Evolutionary conservation across 75 land plant species (phyloP), one percentile per base, ranked within the genome.

Genomic region (Sequoiadendron giganteum): DNA sequence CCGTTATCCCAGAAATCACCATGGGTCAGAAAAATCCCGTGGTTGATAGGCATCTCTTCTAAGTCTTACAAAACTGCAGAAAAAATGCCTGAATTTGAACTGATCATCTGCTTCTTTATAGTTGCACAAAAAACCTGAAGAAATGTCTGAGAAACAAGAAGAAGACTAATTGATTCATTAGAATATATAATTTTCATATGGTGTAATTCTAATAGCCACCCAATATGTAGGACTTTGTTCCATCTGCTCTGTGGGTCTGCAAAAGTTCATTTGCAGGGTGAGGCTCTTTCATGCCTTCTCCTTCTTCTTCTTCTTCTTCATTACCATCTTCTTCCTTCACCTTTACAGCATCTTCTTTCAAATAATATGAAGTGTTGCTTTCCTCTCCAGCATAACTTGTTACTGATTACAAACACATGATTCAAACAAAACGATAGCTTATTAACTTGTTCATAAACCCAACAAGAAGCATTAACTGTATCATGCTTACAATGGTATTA

Each of bases 261-360:
- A 85, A 16, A 34, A 85, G 68, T 56, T 56, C 65, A 56, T 85
- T 68, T 39, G 86, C 86, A 38, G 86, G 86, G 15, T 85, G 86
- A 25, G 83, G 83, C 43, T 81, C 83, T 38, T 81, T 39, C 3
- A 25, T 16, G 1, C 21, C 82, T 21, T 21, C 82, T 42, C 6
- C 86, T 52, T 85, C 28, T 4, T 32, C 61, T 47, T 18, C 32
- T n/a, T 56, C 86, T 47, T n/a, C 32, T 13, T 85, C 68, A 32
- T 6, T 13, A 10, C 1, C 38, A 10, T 73, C 77, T 73, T 81
- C 49, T 28, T 45, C 48, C 1, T 40, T 10, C n/a, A 45, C 21
- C 4, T 42, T 10, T 28, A 43, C 13, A 28, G 0, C 2, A 28
- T 10, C 83, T 81, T 81, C 43, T 15, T 45, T 81, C 13, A 28